Evolutionary conservation across 23 red algal species (phyloP), one percentile per base, ranked within the genome.

Genomic region (Gracilaria gracilis): DNA sequence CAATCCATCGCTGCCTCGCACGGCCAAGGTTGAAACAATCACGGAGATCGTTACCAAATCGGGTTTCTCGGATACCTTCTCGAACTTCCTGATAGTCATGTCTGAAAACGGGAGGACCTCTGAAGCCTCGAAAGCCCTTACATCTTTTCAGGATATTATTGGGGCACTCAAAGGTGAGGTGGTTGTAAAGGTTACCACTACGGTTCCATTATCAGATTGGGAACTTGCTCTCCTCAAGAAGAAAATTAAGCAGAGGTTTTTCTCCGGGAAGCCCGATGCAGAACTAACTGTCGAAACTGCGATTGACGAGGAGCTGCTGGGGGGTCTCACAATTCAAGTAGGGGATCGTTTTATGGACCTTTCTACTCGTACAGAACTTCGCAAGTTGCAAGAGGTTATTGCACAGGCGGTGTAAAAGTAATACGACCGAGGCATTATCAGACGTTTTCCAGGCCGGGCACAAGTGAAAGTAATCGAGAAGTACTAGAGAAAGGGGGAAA

Each of bases 271-370:
- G 54, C 81, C 93, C 9, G 93, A 93, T 55, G 82, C 88, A 46
- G 87, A 93, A 44, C 46, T 98, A 29, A 85, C 94, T n/a, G 73
- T 98, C 19, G 78, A 93, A 84, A 84, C 92, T 33, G 80, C 76
- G 32, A 62, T 93, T 40, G 96, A 98, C 69, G 75, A 86, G 67
- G 85, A 88, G 57, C 91, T 98, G 11, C 53, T 98, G 2, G 93
- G 93, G 15, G 96, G 96, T 14, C 93, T 95, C 42, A 98, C 96
- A 9, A 92, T 95, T 42, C 88, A 95, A 80, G 65, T 98, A 32
- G 96, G 90, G 46, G 96, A 98, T 88, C 86, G 87, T 31, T 98
- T 98, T 74, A 92, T 98, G 55, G 96, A 98, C 57, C 50, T 98
- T 44, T 91, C 85, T 38, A 83, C 90, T 48, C 77, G 74, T n/a